phyloP scores from a whole-genome alignment of 1,284 basidiomycete species.

The Trichosporon coremiiforme region DNA sequence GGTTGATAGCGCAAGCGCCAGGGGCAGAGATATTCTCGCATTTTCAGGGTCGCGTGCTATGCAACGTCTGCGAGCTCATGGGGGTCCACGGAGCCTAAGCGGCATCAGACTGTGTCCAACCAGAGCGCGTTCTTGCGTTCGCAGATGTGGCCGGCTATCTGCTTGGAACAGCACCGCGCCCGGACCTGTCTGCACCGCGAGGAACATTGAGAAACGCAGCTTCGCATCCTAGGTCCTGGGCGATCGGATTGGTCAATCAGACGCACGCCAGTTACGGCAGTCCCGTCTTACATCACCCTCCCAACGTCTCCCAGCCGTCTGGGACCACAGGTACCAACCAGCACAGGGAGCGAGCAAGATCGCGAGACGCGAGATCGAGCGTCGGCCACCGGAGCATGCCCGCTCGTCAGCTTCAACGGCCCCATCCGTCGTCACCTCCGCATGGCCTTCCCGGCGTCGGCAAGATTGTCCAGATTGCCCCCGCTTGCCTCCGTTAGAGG shows the following conservation, averaged over 20 bases:
- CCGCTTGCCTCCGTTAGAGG: neutral
- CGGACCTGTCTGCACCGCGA: neutral
- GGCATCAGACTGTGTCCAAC: constrained; percentile 2
- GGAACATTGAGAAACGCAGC: neutral
- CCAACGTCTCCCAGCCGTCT: neutral
- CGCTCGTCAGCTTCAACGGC: neutral
- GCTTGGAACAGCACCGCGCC: neutral
- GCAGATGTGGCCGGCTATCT: neutral
- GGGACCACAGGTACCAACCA: neutral
- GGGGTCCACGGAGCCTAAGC: constrained; percentile 10
- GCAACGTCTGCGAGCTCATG: neutral
- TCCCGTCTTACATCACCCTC: constrained; percentile 4
- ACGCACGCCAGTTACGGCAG: neutral
- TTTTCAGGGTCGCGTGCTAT: neutral
- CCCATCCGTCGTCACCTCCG: neutral
- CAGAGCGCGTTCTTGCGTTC: neutral
- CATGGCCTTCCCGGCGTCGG: neutral
- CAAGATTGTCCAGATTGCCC: neutral
- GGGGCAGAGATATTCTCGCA: constrained; percentile 10
- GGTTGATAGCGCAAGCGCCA: constrained; percentile 9
- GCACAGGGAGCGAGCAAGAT: neutral
- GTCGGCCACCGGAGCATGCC: neutral
- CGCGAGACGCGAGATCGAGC: neutral
- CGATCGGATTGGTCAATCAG: neutral
- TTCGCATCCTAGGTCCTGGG: neutral